A percentile compares a stretch with the other conserved stretches of the same genome.
These are phyloP conservation scores for Stylosanthes scabra DNA, from an alignment of 331 rosid species.

Conservation along the genomic window DNA sequence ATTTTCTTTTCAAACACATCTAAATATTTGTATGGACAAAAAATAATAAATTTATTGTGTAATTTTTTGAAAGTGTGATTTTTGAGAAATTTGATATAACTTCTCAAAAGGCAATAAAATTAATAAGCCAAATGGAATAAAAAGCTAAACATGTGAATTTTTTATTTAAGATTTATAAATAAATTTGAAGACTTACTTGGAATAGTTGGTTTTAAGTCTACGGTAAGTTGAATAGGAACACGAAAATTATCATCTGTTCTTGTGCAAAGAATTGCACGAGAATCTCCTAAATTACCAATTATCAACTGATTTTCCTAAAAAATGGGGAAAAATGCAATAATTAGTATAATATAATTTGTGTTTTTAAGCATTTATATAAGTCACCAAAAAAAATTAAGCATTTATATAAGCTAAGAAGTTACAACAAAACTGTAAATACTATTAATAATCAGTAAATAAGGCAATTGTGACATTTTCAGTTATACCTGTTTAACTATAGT, in stretches of 20 bases:
- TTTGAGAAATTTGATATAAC: too few species aligned
- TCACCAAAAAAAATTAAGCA: too few species aligned
- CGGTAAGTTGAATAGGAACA: constrained; percentile 71
- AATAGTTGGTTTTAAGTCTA: constrained; percentile 74
- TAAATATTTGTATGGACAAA: too few species aligned
- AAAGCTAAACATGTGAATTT: too few species aligned
- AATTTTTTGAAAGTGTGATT: too few species aligned
- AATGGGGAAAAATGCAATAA: constrained; percentile 10
- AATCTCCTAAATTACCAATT: constrained; percentile 85
- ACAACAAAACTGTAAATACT: background rate
- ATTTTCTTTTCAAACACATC: too few species aligned
- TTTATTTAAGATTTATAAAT: too few species aligned
- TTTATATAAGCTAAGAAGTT: background rate
- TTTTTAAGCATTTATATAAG: too few species aligned
- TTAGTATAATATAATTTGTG: too few species aligned
- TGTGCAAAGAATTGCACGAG: constrained; percentile 85
- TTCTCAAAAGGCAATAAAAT: too few species aligned
- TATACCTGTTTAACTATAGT: constrained; percentile 77
- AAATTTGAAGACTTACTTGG: constrained; percentile 58
- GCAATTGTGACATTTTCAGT: constrained; percentile 8
- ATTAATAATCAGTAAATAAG: background rate
- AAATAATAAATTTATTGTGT: too few species aligned
- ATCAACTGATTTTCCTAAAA: constrained; percentile 73
- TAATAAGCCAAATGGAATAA: too few species aligned
- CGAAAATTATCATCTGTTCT: constrained; percentile 61